These are phyloP conservation scores for Fusarium praegraminearum DNA, from an alignment of 2,329 filamentous ascomycete species.

Conservation along the genomic window DNA sequence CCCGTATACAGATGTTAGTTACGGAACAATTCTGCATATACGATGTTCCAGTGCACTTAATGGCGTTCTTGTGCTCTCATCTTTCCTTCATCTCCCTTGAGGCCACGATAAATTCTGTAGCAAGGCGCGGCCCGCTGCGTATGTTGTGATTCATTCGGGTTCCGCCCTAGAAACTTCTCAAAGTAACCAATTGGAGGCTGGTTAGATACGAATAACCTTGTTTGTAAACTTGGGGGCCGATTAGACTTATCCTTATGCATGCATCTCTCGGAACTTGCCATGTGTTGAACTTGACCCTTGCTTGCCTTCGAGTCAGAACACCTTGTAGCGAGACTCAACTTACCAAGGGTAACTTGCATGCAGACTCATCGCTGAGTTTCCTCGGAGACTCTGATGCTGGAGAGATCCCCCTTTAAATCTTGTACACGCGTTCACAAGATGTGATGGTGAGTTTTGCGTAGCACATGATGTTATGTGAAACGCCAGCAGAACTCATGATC, in stretches of 20 bases:
- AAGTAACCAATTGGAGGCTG: background rate
- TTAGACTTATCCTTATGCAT: constrained; percentile 22
- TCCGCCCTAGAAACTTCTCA: background rate
- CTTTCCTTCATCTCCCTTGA: background rate
- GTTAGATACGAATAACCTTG: background rate
- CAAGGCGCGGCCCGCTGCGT: background rate
- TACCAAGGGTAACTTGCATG: background rate
- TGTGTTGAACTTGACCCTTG: background rate
- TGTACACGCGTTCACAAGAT: background rate
- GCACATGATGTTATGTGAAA: constrained; percentile 8
- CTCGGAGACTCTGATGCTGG: background rate
- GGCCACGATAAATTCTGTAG: background rate
- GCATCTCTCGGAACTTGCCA: background rate
- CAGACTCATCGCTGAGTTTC: background rate
- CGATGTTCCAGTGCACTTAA: background rate
- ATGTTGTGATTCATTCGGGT: constrained; percentile 1
- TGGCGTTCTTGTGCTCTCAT: background rate
- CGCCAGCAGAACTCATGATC: background rate
- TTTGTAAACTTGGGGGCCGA: background rate
- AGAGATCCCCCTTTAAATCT: background rate
- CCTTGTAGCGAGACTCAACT: background rate
- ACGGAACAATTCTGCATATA: background rate
- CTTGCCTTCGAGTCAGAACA: background rate
- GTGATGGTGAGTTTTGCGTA: background rate
- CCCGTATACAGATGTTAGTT: background rate